Percentiles rank a stretch among this genome's conserved stretches.
These are phyloP conservation scores for Pseudogymnoascus sp. DNA, from an alignment of 2,329 filamentous ascomycete genomes.

Conservation along the genomic window DNA sequence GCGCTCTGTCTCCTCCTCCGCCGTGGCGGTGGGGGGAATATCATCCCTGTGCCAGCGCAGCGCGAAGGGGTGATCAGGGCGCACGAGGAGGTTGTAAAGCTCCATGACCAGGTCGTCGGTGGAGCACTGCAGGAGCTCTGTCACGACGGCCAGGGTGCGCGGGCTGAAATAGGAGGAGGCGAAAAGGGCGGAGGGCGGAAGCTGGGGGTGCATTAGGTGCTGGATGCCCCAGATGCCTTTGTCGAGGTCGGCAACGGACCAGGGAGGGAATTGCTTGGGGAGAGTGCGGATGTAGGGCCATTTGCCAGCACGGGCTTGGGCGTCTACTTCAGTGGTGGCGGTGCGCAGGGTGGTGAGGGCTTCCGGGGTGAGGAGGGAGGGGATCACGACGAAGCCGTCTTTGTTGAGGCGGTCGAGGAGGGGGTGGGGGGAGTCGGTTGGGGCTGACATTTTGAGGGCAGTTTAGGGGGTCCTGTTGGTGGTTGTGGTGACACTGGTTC, in stretches of 20 bases:
- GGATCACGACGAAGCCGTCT: constrained; percentile 71
- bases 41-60: constrained; percentile 84
- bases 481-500: not conserved
- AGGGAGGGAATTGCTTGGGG: constrained; percentile 86
- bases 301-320: constrained; percentile 55
- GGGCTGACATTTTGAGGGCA: not conserved
- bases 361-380: constrained; percentile 48
- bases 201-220: constrained; percentile 67
- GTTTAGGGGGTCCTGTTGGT: not conserved
- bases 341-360: constrained; percentile 51
- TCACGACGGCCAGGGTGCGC: constrained; percentile 53
- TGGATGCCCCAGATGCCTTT: constrained; percentile 84
- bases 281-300: constrained; percentile 81
- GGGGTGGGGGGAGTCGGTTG: not conserved
- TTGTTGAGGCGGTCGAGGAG: constrained; percentile 41
- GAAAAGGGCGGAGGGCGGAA: constrained; percentile 55
- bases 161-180: constrained; percentile 63
- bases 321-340: constrained; percentile 49
- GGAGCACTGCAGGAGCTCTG: constrained; percentile 48
- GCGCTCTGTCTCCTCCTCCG: constrained; percentile 58
- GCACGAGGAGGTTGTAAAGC: constrained; percentile 76
- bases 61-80: constrained; percentile 62
- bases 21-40: constrained; percentile 55
- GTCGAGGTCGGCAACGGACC: constrained; percentile 49
- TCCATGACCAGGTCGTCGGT: constrained; percentile 72